Conservation (phyloP, 2,329 filamentous ascomycete genomes). For the Aspergillus pseudoglaucus region DNA sequence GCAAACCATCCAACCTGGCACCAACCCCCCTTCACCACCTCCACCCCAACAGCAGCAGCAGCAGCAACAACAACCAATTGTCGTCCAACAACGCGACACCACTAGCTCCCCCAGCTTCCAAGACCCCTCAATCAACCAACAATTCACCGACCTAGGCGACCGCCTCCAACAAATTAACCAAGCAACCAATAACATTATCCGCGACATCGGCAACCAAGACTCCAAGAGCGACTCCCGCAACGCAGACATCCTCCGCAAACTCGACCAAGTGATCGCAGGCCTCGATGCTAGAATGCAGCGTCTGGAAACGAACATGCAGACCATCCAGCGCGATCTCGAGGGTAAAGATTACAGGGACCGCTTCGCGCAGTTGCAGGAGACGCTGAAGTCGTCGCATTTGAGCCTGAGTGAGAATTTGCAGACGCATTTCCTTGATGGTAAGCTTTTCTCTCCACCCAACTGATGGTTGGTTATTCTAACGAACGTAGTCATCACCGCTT, state of each 20-base stretch:
- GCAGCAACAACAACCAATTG: slow-evolving; percentile 16
- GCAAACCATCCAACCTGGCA: slow-evolving; percentile 41
- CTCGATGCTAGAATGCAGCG: slow-evolving; percentile 46
- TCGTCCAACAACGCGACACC: slow-evolving; percentile 16
- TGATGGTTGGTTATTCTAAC: slow-evolving; percentile 1
- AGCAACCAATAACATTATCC: slow-evolving; percentile 51
- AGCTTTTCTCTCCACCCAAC: slow-evolving; percentile 16
- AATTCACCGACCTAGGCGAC: slow-evolving; percentile 80
- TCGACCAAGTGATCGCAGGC: slow-evolving; percentile 29
- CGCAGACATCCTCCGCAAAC: slow-evolving; percentile 43
- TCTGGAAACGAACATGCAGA: slow-evolving; percentile 47
- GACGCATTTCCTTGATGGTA: slow-evolving; percentile 44
- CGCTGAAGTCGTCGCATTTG: slow-evolving; percentile 48
- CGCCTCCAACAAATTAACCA: slow-evolving; percentile 61
- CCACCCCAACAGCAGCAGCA: slow-evolving; percentile 8
- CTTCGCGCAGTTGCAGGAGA: slow-evolving; percentile 48
- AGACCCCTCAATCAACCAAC: slow-evolving; percentile 43
- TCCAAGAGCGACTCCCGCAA: slow-evolving; percentile 46
- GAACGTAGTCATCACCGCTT: slow-evolving; percentile 44
- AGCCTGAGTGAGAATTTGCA: slow-evolving; percentile 49
- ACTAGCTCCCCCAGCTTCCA: slow-evolving; percentile 33
- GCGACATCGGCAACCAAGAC: slow-evolving; percentile 49
- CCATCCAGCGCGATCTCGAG: slow-evolving; percentile 49
- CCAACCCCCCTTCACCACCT: slow-evolving; percentile 1
- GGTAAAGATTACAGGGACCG: slow-evolving; percentile 52